Percentiles rank a stretch among this genome's conserved stretches.
phyloP scores from a whole-genome alignment of 2,329 filamentous ascomycete genomes.

The Epichloe gansuensis region DNA sequence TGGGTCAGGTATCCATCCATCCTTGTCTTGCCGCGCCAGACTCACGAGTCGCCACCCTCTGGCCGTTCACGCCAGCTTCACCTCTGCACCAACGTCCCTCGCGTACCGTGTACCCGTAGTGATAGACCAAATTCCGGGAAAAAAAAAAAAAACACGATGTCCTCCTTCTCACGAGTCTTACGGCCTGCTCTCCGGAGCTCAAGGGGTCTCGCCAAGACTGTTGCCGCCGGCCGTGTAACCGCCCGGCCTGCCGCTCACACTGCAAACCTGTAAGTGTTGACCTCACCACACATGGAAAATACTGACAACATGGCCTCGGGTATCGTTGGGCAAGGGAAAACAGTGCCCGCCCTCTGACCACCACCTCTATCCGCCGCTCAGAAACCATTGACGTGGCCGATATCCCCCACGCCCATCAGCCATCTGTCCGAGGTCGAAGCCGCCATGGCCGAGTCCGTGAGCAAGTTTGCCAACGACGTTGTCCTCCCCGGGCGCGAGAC shows the following conservation, averaged over 20 bases:
- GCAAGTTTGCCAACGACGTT: conserved; percentile 80
- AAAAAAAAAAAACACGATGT: conserved; percentile 20
- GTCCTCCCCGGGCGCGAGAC: conserved; percentile 81
- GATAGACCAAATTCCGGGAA: no score
- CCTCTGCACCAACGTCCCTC: no score
- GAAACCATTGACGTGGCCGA: conserved; percentile 51
- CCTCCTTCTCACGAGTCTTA: conserved; percentile 37
- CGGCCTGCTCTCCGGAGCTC: conserved; percentile 39
- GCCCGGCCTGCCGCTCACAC: background rate
- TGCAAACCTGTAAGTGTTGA: conserved; percentile 14
- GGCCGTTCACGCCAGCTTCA: background rate
- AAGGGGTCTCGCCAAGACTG: conserved; percentile 21
- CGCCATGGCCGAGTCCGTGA: conserved; percentile 80
- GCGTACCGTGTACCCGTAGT: no score
- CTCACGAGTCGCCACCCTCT: no score
- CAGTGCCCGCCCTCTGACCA: conserved; percentile 42
- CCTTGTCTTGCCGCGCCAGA: no score
- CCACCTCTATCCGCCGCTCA: conserved; percentile 41
- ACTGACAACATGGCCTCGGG: no score
- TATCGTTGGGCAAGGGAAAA: no score
- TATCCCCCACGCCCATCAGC: conserved; percentile 83
- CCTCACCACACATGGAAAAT: background rate
- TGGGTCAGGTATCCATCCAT: no score
- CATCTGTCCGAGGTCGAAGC: conserved; percentile 83
- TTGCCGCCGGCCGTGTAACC: conserved; percentile 8